These are phyloP conservation scores for Starmerella roubikii DNA, from an alignment of 805 yeast genomes.

Conservation along the genomic window DNA sequence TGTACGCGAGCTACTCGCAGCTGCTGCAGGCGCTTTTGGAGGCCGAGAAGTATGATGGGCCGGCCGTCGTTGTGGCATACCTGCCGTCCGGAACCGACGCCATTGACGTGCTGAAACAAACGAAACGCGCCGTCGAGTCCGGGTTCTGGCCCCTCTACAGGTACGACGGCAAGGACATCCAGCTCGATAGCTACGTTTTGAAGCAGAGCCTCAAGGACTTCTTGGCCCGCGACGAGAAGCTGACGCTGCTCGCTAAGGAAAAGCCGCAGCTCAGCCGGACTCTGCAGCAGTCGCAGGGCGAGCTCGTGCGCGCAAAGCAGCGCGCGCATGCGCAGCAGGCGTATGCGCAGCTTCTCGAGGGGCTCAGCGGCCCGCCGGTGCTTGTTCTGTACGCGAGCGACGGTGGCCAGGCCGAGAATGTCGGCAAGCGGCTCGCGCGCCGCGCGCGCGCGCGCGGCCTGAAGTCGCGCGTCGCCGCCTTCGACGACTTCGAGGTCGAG, in stretches of 20 bases:
- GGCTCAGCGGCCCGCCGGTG: conserved; percentile 83
- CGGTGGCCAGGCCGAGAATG: conserved; percentile 73
- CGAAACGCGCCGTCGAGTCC: conserved; percentile 77
- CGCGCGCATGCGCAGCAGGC: conserved; percentile 61
- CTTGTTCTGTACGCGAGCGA: conserved; percentile 81
- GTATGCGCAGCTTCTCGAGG: conserved; percentile 61
- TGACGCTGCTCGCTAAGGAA: conserved; percentile 57
- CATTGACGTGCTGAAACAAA: conserved; percentile 64
- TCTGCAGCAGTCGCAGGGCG: conserved; percentile 48
- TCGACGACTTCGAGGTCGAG: conserved; percentile 51
- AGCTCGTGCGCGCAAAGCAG: conserved; percentile 46
- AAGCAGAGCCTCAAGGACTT: conserved; percentile 64
- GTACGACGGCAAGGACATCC: conserved; percentile 53
- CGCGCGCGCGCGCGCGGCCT: conserved; percentile 73
- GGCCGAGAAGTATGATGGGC: conserved; percentile 82
- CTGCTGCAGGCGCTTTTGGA: conserved; percentile 76
- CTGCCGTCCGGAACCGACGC: conserved; percentile 63
- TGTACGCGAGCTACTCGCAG: conserved; percentile 87
- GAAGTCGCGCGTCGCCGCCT: conserved; percentile 47
- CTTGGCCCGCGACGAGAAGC: conserved; percentile 78
- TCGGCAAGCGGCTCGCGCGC: conserved; percentile 65
- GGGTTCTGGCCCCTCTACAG: conserved; percentile 97
- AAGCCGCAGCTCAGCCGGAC: conserved; percentile 68
- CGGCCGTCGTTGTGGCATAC: conserved; percentile 81
- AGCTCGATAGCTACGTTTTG: conserved; percentile 71